Conservation (phyloP, 176 grass and related monocot genomes). For the Oropetium thomaeum region DNA sequence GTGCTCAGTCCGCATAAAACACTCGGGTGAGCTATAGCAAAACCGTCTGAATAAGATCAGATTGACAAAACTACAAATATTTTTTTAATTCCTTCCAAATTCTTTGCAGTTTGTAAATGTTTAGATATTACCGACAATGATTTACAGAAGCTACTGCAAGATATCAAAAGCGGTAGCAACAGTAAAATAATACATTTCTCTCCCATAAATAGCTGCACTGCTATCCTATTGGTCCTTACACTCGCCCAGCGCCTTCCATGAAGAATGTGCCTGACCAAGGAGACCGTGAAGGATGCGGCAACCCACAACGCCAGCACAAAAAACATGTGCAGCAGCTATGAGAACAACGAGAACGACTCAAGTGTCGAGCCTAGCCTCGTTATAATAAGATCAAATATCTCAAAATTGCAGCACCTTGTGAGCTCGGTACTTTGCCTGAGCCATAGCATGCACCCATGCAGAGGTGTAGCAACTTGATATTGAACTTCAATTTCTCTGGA, state of each 20-base stretch:
- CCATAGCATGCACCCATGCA: not conserved
- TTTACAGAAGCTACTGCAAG: not conserved
- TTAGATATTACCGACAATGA: not conserved
- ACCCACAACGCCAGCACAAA: too few species aligned
- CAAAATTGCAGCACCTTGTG: not conserved
- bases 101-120: not conserved
- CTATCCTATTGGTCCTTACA: not conserved
- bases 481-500: not conserved
- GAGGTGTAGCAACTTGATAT: not conserved
- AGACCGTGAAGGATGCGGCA: not conserved
- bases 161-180: not conserved
- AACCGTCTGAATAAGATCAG: too few species aligned
- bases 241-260: not conserved
- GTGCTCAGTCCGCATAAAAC: too few species aligned
- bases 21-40: too few species aligned
- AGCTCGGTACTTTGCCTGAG: not conserved
- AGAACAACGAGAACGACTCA: not conserved
- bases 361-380: not conserved
- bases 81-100: not conserved
- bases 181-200: not conserved
- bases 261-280: not conserved
- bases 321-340: not conserved
- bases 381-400: not conserved
- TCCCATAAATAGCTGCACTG: not conserved
- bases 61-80: too few species aligned